Conservation (phyloP, 768 basidiomycete genomes). For the Suillus discolor region DNA sequence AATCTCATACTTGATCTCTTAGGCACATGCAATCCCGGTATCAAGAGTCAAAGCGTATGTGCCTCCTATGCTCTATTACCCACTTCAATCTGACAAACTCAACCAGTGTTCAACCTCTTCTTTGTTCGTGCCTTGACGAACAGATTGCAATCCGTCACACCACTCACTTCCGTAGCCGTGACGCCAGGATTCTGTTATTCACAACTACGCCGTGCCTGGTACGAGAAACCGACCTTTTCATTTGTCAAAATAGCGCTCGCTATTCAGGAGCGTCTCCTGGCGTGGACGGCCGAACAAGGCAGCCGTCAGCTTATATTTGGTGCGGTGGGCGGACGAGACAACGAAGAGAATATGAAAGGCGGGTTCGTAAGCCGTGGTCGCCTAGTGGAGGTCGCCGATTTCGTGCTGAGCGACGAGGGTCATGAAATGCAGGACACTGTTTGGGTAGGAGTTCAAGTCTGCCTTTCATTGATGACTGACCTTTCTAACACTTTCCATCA, state of each 20-base stretch:
- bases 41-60: constrained; percentile 28
- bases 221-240: background rate
- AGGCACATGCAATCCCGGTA: constrained; percentile 28
- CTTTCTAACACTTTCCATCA: background rate
- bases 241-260: background rate
- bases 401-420: constrained; percentile 33
- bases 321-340: constrained; percentile 27
- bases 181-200: constrained; percentile 37
- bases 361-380: constrained; percentile 17
- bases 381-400: constrained; percentile 34
- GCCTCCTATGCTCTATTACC: background rate
- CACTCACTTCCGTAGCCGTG: constrained; percentile 27
- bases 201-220: constrained; percentile 17
- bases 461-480: no score
- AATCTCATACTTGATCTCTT: background rate
- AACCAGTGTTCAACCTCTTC: constrained; percentile 32
- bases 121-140: constrained; percentile 32
- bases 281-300: constrained; percentile 33
- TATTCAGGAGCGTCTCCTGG: constrained; percentile 16
- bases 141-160: constrained; percentile 18
- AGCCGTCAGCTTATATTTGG: constrained; percentile 37
- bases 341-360: constrained; percentile 25
- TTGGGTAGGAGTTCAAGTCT: constrained; percentile 32
- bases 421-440: constrained; percentile 29
- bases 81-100: background rate